Evolutionary conservation across 2,329 filamentous ascomycete species (phyloP).

Genomic region (Hypomyces rosellus): DNA sequence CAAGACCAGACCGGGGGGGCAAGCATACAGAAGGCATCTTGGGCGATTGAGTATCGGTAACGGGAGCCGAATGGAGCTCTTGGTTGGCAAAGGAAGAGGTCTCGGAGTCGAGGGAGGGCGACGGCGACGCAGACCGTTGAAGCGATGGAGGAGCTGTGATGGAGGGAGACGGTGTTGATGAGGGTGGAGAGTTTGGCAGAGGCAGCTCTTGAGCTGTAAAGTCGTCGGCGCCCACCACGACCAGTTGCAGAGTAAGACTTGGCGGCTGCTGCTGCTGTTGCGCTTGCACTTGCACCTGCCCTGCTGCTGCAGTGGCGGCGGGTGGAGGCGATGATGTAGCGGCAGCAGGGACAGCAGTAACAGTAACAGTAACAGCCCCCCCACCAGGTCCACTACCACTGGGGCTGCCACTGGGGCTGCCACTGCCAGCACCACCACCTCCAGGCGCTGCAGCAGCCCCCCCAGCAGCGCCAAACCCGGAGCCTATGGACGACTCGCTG

Average conservation of each 20-base stretch:
- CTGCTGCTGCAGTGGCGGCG: slow-evolving; percentile 1
- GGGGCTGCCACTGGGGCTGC: too few species aligned
- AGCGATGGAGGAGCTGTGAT: slow-evolving; percentile 26
- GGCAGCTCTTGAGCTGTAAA: slow-evolving; percentile 28
- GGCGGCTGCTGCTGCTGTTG: background rate
- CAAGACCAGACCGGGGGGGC: slow-evolving; percentile 11
- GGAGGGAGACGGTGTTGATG: slow-evolving; percentile 28
- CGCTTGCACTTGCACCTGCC: too few species aligned
- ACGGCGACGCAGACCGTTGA: slow-evolving; percentile 24
- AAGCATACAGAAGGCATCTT: slow-evolving; percentile 53
- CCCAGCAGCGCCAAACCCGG: background rate
- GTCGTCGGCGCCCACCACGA: slow-evolving; percentile 8
- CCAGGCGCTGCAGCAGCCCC: background rate
- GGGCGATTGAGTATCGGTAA: slow-evolving; percentile 24
- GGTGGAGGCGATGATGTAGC: slow-evolving; percentile 31
- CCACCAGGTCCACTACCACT: slow-evolving; percentile 1
- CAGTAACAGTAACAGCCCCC: background rate
- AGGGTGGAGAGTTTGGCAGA: slow-evolving; percentile 36
- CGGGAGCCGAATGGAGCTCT: slow-evolving; percentile 21
- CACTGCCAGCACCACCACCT: background rate
- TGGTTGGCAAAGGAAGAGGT: slow-evolving; percentile 20
- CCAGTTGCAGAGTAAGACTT: slow-evolving; percentile 16
- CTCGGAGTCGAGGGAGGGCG: slow-evolving; percentile 12
- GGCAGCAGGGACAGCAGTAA: too few species aligned
- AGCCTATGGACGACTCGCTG: slow-evolving; percentile 6